phyloP scores from a whole-genome alignment of 805 yeast species.

The Alloascoidea africana region DNA sequence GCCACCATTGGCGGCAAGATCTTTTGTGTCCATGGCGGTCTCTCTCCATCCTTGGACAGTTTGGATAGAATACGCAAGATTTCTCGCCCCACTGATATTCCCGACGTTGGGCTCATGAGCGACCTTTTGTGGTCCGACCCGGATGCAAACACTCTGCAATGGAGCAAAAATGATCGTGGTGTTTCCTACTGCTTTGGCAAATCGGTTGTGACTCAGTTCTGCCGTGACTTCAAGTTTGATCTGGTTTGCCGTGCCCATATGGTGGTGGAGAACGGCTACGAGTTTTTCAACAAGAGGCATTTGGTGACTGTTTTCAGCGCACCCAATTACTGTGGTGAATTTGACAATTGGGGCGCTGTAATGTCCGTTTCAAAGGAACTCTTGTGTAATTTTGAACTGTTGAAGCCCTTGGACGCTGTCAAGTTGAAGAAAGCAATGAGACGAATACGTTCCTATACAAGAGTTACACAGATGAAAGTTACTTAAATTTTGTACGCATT shows the following conservation, averaged over 20 bases:
- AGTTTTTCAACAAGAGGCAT: slow-evolving; percentile 91
- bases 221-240: slow-evolving; percentile 97
- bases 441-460: not conserved
- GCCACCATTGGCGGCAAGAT: slow-evolving; percentile 97
- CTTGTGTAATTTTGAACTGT: slow-evolving; percentile 32
- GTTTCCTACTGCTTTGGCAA: slow-evolving; percentile 99
- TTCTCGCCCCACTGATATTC: slow-evolving; percentile 98
- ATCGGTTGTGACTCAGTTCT: slow-evolving; percentile 89
- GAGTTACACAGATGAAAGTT: no score
- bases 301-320: slow-evolving; percentile 91
- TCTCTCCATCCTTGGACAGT: slow-evolving; percentile 90
- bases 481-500: no score
- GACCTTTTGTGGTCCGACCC: slow-evolving; percentile 98
- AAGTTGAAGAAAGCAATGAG: slow-evolving; percentile 1
- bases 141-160: slow-evolving; percentile 93
- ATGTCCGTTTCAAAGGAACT: slow-evolving; percentile 96
- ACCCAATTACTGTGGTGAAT: slow-evolving; percentile 98
- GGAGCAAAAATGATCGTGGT: slow-evolving; percentile 99
- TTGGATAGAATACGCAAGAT: slow-evolving; percentile 98
- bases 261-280: slow-evolving; percentile 98
- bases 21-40: slow-evolving; percentile 98
- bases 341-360: slow-evolving; percentile 99
- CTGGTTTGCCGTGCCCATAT: slow-evolving; percentile 97
- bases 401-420: not conserved
- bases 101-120: slow-evolving; percentile 93